These are phyloP conservation scores for Eucalyptus polybractea DNA, from an alignment of 345 rosid genomes.

Conservation along the genomic window DNA sequence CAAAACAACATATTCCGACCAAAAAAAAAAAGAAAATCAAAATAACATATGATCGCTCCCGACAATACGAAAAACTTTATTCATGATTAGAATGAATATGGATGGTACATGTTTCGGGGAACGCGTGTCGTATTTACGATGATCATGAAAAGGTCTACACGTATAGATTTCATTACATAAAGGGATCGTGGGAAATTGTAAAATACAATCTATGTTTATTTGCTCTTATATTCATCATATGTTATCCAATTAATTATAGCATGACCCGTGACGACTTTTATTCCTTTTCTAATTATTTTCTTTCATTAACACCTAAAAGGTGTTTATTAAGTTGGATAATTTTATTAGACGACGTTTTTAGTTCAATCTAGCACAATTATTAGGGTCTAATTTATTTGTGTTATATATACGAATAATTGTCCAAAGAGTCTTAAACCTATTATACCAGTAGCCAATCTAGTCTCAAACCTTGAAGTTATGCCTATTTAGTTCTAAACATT, in stretches of 20 bases:
- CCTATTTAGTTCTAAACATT: too few species aligned
- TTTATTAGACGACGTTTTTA: too few species aligned
- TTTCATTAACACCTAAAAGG: not conserved
- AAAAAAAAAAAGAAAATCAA: too few species aligned
- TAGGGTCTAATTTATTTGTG: not conserved
- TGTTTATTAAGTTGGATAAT: not conserved
- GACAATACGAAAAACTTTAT: not conserved
- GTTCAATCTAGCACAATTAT: too few species aligned
- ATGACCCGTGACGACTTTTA: not conserved
- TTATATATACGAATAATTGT: too few species aligned
- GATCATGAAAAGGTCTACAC: not conserved
- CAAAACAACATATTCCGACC: too few species aligned
- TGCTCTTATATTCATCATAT: not conserved
- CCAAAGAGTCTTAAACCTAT: not conserved
- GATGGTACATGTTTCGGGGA: not conserved
- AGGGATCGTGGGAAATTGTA: not conserved
- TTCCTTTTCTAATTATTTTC: not conserved
- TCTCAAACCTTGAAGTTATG: not conserved
- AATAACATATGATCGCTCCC: not conserved
- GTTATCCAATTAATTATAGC: not conserved
- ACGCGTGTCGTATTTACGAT: not conserved
- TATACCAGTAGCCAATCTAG: fast-evolving
- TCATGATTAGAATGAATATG: not conserved
- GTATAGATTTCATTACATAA: not conserved
- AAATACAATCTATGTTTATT: not conserved